Base-by-base conservation (phyloP, 805 yeast species). In the Saccharomycopsis oosterbeekiorum region DNA sequence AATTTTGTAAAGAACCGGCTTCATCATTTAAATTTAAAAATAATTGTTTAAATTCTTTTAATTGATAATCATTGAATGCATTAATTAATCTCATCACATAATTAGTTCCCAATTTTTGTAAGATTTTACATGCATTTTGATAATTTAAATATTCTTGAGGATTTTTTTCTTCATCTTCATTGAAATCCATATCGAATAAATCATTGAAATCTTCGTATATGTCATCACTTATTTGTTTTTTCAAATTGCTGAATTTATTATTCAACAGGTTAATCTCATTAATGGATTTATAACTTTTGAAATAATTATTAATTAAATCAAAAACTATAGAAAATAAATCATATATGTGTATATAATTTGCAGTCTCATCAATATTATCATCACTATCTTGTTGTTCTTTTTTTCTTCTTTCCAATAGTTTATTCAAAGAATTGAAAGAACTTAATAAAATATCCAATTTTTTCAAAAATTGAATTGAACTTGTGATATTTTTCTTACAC, bases 1-100 rank as follows among this genome's bases (percentile, higher is more conserved):
- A 73, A 71, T 94, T 94, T 62, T 94, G 99, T 63, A 94, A 74
- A 4, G 96, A 86, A 0, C 97, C 97, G 0, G 99, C 99, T 73
- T 94, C 99, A 67, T 91, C 97, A 14, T 84, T 78, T 10, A 84
- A 78, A 59, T 83, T 80, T 2, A 64, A 62, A 73, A 94, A 94
- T 11, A 94, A 89, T 24, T 82, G 75, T 41, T 80, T 80, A 54
- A 93, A 83, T 68, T 93, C 98, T 67, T 80, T 81, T 59, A 94
- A 76, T 64, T 86, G 84, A 37, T 77, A 77, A 60, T 80, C 82
- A 63, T 88, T 80, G 71, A 87, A 89, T 93, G 96, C 89, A 56
- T 79, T 81, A 9, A 84, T 73, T 56, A 93, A 76, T 67, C 84
- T 82, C 57, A 81, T 82, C 56, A 78, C 80, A 64, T 84, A 80